These are phyloP conservation scores for Choiromyces venosus DNA, from an alignment of 495 filamentous ascomycete genomes.

Conservation along the genomic window DNA sequence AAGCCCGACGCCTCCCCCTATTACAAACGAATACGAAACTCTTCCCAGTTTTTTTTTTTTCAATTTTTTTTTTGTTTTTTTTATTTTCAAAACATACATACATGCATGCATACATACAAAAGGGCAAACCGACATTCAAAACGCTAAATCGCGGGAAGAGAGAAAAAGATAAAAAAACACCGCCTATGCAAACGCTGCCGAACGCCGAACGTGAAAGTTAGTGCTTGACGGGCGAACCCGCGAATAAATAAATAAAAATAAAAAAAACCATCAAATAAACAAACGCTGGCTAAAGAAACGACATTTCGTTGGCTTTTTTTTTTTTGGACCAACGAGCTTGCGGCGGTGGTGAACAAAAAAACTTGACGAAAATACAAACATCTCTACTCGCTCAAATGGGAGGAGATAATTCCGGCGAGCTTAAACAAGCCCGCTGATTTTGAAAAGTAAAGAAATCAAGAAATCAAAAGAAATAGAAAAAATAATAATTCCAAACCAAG, in stretches of 20 bases:
- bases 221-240: no score
- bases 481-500: not conserved
- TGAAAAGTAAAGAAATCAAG: not conserved
- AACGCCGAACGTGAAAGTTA: not conserved
- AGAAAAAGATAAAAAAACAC: not conserved
- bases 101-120: not conserved
- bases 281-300: not conserved
- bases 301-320: not conserved
- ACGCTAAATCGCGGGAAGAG: not conserved
- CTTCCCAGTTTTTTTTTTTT: not conserved
- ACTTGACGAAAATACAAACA: not conserved
- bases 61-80: not conserved
- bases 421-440: not conserved
- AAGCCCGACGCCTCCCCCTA: no score
- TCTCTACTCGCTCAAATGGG: not conserved
- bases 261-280: not conserved
- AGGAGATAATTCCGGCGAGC: not conserved
- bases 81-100: not conserved
- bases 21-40: not conserved
- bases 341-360: not conserved
- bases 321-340: no score
- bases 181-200: not conserved
- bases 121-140: not conserved
- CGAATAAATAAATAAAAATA: no score
- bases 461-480: not conserved